Base-by-base conservation (phyloP, 148 eudicot species). In the Fagopyrum esculentum region DNA sequence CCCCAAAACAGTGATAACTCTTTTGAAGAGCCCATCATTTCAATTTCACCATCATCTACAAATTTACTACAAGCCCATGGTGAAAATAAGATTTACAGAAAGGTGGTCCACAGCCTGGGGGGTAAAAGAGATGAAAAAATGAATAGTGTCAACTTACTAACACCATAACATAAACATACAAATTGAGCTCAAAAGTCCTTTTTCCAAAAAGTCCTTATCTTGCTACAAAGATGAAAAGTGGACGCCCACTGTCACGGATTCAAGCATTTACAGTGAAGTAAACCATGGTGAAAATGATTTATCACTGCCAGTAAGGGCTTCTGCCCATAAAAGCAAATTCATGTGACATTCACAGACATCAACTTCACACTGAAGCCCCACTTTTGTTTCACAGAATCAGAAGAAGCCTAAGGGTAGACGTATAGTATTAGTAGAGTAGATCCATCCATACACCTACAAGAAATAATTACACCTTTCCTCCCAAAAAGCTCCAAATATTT, bases 1-100 rank as follows among this genome's bases (percentile, higher is more conserved):
- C 19, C 47, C 71, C 46, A 5, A 66, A 66, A 66, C 19, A 43
- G 71, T 66, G 71, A 66, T 35, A 66, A 66, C 71, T 66, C n/a
- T 56, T 16, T 56, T 56, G 26, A 22, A 60, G 13, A 29, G 69
- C 45, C 71, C 71, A 66, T 66, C 47, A 66, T 66, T 35, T 66
- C 71, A 15, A 13, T 66, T 66, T 66, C 71, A 66, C 71, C 17
- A 35, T 66, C 47, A 66, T 40, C 71, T 43, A 35, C 71, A 66
- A 40, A 35, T 40, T 66, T 66, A 49, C 52, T 8, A 73, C 71
- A 79, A 72, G 59, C 73, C 79, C 35, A 51, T 4, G 47, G 74
- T 49, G 75, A 78, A 78, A 79, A 77, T 64, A 49, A 48, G 59
- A 72, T 59, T 55, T 61, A 71, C 73, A 40, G 44, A 79, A 60